Evolutionary conservation across 768 basidiomycete species (phyloP).

Genomic region (Dioszegia aurantiaca): DNA sequence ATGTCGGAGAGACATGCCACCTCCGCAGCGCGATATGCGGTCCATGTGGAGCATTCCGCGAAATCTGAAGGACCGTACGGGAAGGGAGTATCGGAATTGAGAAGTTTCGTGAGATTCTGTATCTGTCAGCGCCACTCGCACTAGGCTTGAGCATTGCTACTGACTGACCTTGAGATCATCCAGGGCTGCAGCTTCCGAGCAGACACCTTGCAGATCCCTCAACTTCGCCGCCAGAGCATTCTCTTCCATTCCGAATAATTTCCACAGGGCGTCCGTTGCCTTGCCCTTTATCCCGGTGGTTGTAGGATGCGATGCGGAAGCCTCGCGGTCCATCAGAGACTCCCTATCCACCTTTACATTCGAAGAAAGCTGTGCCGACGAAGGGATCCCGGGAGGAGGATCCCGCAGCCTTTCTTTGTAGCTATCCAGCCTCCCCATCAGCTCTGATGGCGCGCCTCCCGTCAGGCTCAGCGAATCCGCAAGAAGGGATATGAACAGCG

Average conservation of each 20-base stretch:
- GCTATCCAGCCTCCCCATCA: conserved; percentile 74
- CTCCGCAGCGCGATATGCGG: conserved; percentile 77
- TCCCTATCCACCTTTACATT: conserved; percentile 14
- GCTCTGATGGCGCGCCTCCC: conserved; percentile 77
- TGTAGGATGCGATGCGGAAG: too few species aligned
- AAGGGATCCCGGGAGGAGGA: conserved; percentile 60
- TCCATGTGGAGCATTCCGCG: conserved; percentile 74
- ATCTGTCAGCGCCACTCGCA: too few species aligned
- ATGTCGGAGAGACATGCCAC: conserved; percentile 80
- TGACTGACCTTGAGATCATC: conserved; percentile 87
- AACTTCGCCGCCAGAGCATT: conserved; percentile 22
- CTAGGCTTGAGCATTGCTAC: too few species aligned
- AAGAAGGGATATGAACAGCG: conserved; percentile 79
- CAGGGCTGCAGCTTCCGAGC: conserved; percentile 68
- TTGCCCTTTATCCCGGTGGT: conserved; percentile 16
- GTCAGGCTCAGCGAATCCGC: conserved; percentile 71
- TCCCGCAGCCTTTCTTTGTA: conserved; percentile 69
- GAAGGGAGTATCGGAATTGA: conserved; percentile 76
- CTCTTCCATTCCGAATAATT: conserved; percentile 21
- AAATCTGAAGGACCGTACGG: conserved; percentile 87
- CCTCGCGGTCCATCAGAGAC: neutral
- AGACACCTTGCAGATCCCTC: conserved; percentile 21
- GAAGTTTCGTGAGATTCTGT: conserved; percentile 85
- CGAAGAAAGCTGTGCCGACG: too few species aligned
- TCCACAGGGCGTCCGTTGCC: conserved; percentile 18